These are phyloP conservation scores for Scedosporium boydii DNA, from an alignment of 2,329 filamentous ascomycete species.

Conservation along the genomic window DNA sequence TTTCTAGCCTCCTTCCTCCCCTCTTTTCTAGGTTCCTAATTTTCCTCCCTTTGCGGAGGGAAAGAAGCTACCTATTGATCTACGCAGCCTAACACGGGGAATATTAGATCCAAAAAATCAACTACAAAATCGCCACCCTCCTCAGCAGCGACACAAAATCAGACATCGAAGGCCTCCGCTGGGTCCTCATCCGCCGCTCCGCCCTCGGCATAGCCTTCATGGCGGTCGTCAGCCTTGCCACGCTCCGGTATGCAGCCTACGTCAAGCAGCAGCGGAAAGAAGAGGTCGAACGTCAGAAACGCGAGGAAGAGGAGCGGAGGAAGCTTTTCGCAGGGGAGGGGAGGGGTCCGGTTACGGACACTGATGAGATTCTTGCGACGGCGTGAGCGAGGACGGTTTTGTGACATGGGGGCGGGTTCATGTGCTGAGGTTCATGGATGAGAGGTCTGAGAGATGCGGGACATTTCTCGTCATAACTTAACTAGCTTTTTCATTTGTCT, in stretches of 20 bases:
- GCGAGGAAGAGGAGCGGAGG: slow-evolving; percentile 32
- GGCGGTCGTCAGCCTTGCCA: slow-evolving; percentile 50
- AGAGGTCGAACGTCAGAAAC: slow-evolving; percentile 32
- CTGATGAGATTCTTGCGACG: slow-evolving; percentile 1
- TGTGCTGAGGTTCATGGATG: neutral
- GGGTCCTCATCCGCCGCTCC: slow-evolving; percentile 63
- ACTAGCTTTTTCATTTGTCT: neutral
- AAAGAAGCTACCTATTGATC: neutral
- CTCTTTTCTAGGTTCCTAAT: neutral
- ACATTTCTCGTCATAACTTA: neutral
- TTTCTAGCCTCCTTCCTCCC: neutral
- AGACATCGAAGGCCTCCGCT: slow-evolving; percentile 83
- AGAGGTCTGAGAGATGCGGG: neutral
- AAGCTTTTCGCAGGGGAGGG: slow-evolving; percentile 1
- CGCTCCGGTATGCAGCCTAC: slow-evolving; percentile 51
- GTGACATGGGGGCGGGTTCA: neutral
- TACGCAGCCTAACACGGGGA: slow-evolving; percentile 10
- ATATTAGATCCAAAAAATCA: slow-evolving; percentile 74
- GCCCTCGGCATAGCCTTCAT: slow-evolving; percentile 58
- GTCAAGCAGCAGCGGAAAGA: slow-evolving; percentile 38
- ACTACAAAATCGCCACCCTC: slow-evolving; percentile 88
- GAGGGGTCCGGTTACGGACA: slow-evolving; percentile 1
- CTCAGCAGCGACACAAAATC: slow-evolving; percentile 86
- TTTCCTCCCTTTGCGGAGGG: neutral
- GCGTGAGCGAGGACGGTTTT: neutral